Evolutionary conservation across 495 filamentous ascomycete genomes (phyloP).

Genomic region (Hyaloscypha hepaticicola): DNA sequence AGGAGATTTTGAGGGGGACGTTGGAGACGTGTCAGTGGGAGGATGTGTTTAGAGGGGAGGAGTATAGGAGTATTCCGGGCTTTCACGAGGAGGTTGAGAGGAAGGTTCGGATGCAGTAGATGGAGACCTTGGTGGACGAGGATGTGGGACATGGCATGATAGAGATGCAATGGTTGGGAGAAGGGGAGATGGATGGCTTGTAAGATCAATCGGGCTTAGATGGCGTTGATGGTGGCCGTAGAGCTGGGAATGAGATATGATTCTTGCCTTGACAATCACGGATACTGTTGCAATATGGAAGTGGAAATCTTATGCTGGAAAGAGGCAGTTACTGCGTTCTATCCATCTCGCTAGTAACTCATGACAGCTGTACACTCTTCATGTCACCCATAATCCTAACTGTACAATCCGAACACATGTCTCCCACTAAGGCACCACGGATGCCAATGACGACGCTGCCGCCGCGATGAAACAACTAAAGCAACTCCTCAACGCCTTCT

Average conservation of each 20-base stretch:
- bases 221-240: constrained; percentile 22
- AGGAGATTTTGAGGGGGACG: constrained; percentile 79
- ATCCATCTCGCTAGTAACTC: constrained; percentile 26
- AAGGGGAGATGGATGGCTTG: constrained; percentile 10
- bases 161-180: neutral
- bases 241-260: constrained; percentile 7
- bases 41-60: constrained; percentile 81
- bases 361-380: neutral
- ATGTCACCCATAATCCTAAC: constrained; percentile 8
- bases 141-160: neutral
- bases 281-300: neutral
- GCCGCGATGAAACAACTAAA: constrained; percentile 6
- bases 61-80: constrained; percentile 61
- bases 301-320: constrained; percentile 3
- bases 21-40: constrained; percentile 81
- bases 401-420: constrained; percentile 2
- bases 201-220: constrained; percentile 19
- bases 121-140: constrained; percentile 16
- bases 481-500: constrained; percentile 9
- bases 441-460: neutral
- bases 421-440: neutral
- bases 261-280: neutral
- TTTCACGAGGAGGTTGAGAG: constrained; percentile 95
- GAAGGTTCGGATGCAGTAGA: constrained; percentile 74
- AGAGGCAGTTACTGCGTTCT: constrained; percentile 31